Base-by-base conservation (phyloP, 768 basidiomycete genomes). In the Mycena sanguinolenta region DNA sequence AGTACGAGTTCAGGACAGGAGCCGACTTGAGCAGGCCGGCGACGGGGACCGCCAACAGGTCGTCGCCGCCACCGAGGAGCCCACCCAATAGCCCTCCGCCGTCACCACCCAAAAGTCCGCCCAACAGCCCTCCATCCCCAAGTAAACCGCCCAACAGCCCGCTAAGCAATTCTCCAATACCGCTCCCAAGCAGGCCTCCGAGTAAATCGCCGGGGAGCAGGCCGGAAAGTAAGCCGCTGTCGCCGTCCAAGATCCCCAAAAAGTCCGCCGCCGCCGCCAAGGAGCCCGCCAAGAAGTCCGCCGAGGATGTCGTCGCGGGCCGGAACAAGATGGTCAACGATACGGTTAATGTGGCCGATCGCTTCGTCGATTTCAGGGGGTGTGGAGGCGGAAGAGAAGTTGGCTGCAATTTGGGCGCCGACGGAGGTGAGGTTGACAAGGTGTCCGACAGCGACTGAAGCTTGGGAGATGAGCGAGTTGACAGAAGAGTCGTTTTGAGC, bases 11-110 rank as follows among this genome's bases (percentile, higher is more conserved):
- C 25, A 69, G 30, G 38, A 42, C 63, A 9, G 68, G 55, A 39
- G 54, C 59, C 12, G 58, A 12, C 2, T 60, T 12, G n/a, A 69
- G 68, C 36, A 69, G 30, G 25, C 62, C 68, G 57, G 42, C 49
- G 50, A 69, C 34, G 28, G 68, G 54, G n/a, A 9, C 46, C 34
- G 59, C 17, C 27, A 69, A 39, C 4, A 46, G 61, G 12, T 62
- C 67, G 28, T 17, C 42, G 13, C 64, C 64, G 34, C 64, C 57
- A 16, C 64, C 64, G 30, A 58, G 55, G 9, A 65, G 30, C 19
- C 42, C 55, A 16, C 55, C 64, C 30, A 58, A 21, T 9, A 65
- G 44, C 14, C n/a, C n/a, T n/a, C 53, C 39, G 8, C 54, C 63
- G 13, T 30, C 27, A 10, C 54, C 58, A 19, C 58, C 49, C 16